Evolutionary conservation across 768 basidiomycete species (phyloP).

Genomic region (Tulasnella sp.): DNA sequence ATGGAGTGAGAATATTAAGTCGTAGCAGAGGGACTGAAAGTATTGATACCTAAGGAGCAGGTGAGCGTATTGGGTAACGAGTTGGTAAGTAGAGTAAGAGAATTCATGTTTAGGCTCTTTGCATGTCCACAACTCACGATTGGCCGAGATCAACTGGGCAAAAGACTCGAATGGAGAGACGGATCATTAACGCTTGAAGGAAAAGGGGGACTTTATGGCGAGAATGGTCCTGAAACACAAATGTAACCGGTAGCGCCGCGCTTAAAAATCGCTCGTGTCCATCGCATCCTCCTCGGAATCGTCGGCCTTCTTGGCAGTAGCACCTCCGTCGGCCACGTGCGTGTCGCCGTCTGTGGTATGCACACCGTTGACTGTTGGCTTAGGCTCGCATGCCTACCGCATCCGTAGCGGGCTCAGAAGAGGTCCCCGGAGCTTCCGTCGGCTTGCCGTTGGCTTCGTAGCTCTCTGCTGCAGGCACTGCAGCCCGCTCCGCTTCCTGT

Average conservation of each 20-base stretch:
- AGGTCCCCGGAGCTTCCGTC: neutral
- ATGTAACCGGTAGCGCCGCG: neutral
- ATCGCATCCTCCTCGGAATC: slow-evolving; percentile 22
- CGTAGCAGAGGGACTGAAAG: neutral
- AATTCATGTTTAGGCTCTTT: neutral
- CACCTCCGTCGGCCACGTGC: neutral
- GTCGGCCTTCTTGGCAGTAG: neutral
- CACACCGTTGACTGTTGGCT: slow-evolving; percentile 21
- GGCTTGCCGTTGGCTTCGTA: neutral
- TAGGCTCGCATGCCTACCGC: neutral
- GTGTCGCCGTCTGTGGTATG: neutral
- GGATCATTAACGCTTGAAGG: neutral
- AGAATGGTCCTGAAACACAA: neutral
- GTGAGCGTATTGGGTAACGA: neutral
- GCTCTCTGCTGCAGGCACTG: neutral
- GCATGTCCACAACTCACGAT: neutral
- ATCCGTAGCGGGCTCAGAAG: slow-evolving; percentile 12
- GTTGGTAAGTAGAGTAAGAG: neutral
- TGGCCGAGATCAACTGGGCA: neutral
- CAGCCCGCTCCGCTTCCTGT: slow-evolving; percentile 10
- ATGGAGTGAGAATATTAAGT: neutral
- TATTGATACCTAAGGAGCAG: slow-evolving; percentile 1
- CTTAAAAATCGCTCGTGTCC: slow-evolving; percentile 27
- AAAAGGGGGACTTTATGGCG: neutral
- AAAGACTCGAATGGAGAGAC: neutral